phyloP scores from a whole-genome alignment of 2,329 filamentous ascomycete species.

The Fusarium newnesense region DNA sequence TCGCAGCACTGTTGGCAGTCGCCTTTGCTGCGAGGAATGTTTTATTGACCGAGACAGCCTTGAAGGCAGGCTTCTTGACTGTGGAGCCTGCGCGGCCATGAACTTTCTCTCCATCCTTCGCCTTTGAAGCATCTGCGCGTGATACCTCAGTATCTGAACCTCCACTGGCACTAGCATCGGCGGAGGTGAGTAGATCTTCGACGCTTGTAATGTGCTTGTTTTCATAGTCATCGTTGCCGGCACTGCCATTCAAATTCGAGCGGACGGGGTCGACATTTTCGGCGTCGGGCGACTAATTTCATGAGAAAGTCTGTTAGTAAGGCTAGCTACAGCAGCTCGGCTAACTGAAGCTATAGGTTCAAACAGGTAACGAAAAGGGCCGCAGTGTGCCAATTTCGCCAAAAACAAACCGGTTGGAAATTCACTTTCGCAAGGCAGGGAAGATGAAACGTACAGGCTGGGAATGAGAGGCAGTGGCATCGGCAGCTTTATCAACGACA shows the following conservation, averaged over 20 bases:
- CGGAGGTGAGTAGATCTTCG: constrained; percentile 69
- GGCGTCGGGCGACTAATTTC: constrained; percentile 50
- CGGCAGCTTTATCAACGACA: constrained; percentile 63
- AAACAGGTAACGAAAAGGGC: neutral
- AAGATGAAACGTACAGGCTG: constrained; percentile 55
- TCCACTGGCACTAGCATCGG: constrained; percentile 76
- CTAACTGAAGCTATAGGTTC: neutral
- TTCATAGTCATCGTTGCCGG: constrained; percentile 61
- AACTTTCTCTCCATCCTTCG: constrained; percentile 66
- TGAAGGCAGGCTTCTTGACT: constrained; percentile 82
- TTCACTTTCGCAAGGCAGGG: neutral
- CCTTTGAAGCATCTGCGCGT: constrained; percentile 64
- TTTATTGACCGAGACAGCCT: constrained; percentile 86
- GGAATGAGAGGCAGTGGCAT: constrained; percentile 61
- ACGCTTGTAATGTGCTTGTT: constrained; percentile 67
- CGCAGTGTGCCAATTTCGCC: neutral
- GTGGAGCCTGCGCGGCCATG: constrained; percentile 68
- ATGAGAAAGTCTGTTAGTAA: constrained; percentile 30
- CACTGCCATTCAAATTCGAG: constrained; percentile 61
- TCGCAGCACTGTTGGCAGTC: constrained; percentile 53
- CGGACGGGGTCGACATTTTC: constrained; percentile 60
- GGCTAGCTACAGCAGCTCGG: neutral
- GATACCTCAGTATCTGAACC: constrained; percentile 82
- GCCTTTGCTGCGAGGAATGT: constrained; percentile 82
- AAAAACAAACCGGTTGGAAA: neutral